These are phyloP conservation scores for Spathaspora arborariae DNA, from an alignment of 805 yeast species.

Conservation along the genomic window DNA sequence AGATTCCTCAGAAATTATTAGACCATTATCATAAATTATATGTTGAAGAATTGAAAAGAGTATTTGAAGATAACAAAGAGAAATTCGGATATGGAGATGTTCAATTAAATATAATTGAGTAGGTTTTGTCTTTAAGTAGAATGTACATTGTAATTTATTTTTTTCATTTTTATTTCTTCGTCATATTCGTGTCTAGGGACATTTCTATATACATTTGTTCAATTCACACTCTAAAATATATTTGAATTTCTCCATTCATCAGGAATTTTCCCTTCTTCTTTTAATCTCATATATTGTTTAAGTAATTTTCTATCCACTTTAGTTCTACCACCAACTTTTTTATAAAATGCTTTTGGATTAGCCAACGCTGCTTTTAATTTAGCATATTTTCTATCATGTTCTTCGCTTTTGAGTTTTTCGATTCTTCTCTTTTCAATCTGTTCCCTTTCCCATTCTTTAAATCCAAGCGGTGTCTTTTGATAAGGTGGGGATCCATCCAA, in stretches of 20 bases:
- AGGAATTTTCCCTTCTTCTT: conserved; percentile 18
- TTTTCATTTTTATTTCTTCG: neutral
- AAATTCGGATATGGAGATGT: conserved; percentile 50
- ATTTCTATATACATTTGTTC: neutral
- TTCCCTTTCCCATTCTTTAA: conserved; percentile 34
- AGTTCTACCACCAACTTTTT: conserved; percentile 18
- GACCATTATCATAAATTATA: conserved; percentile 73
- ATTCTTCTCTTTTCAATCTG: conserved; percentile 15
- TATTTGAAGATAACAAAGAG: conserved; percentile 65
- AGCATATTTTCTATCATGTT: conserved; percentile 13
- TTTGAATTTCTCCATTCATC: conserved; percentile 13
- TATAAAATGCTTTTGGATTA: conserved; percentile 21
- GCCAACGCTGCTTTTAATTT: conserved; percentile 20
- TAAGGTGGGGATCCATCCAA: conserved; percentile 34
- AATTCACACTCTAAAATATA: neutral
- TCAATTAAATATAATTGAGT: conserved; percentile 33
- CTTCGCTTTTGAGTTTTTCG: conserved; percentile 4
- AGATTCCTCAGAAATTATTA: conserved; percentile 41
- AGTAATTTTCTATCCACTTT: conserved; percentile 34
- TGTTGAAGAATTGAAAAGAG: conserved; percentile 53
- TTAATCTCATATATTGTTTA: conserved; percentile 28
- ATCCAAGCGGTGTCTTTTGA: conserved; percentile 24
- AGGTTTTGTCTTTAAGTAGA: conserved; percentile 1
- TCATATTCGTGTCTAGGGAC: neutral
- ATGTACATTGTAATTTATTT: neutral